phyloP scores from a whole-genome alignment of 2,329 filamentous ascomycete genomes.

The Arthrinium phaeospermum region DNA sequence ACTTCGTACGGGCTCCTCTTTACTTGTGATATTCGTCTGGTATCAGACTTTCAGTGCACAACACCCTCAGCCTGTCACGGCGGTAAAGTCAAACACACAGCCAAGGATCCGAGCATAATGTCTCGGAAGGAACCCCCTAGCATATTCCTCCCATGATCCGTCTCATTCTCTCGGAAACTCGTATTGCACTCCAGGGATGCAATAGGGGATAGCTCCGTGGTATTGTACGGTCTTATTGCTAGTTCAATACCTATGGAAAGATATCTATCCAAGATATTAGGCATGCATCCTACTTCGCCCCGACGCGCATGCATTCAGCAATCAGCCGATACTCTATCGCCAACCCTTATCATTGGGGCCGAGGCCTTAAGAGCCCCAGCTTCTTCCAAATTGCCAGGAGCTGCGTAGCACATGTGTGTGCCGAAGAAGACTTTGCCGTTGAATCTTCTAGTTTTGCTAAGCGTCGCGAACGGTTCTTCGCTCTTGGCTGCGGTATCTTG shows the following conservation, averaged over 20 bases:
- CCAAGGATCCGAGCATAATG: neutral
- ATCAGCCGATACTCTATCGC: slow-evolving; percentile 46
- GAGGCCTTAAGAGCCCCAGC: slow-evolving; percentile 37
- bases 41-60: neutral
- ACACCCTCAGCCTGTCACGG: neutral
- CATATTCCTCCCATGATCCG: neutral
- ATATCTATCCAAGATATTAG: neutral
- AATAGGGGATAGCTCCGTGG: neutral
- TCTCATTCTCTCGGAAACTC: neutral
- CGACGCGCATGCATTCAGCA: neutral
- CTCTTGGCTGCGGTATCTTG: slow-evolving; percentile 79
- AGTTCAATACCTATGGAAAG: neutral
- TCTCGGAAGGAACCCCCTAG: neutral
- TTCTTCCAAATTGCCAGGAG: slow-evolving; percentile 23
- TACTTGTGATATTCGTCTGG: neutral
- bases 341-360: slow-evolving; percentile 55
- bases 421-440: slow-evolving; percentile 91
- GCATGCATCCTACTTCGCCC: neutral
- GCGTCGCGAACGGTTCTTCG: slow-evolving; percentile 85
- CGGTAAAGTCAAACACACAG: neutral
- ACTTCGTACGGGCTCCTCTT: neutral
- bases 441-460: slow-evolving; percentile 84
- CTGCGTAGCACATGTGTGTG: slow-evolving; percentile 69
- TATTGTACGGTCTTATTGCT: neutral
- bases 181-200: neutral